Conservation (phyloP, 257 asterid genomes). For the Leonotis leonurus region DNA sequence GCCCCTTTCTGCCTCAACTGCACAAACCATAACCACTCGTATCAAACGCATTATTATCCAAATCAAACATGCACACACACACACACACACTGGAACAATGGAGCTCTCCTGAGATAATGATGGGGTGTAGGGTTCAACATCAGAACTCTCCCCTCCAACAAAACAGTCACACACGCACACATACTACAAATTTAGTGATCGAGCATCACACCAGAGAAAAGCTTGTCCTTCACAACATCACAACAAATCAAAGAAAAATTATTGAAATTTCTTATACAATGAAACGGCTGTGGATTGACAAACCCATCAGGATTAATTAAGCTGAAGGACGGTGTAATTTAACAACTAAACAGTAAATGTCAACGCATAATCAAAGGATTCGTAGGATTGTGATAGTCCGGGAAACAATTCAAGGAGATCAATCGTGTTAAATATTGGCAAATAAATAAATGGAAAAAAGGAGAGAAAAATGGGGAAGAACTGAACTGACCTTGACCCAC, state of each 20-base stretch:
- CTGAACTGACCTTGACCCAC: slow-evolving; percentile 43
- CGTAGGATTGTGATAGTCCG: not conserved
- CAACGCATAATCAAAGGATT: not conserved
- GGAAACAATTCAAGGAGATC: not conserved
- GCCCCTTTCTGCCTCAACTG: slow-evolving; percentile 71
- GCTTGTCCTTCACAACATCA: not conserved
- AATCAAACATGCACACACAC: not conserved
- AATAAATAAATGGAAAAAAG: not conserved
- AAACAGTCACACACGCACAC: not conserved
- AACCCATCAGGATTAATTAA: not conserved
- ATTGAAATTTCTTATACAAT: not conserved
- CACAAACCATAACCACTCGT: slow-evolving; percentile 10
- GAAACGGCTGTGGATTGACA: not conserved
- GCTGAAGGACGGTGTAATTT: not conserved
- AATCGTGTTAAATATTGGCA: not conserved
- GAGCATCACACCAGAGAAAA: not conserved
- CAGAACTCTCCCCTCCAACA: not conserved
- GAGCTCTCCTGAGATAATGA: not conserved
- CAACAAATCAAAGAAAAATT: not conserved
- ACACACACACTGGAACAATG: too few species aligned
- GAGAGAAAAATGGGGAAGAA: not conserved
- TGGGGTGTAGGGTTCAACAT: not conserved
- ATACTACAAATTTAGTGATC: too few species aligned
- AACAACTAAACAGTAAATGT: not conserved
- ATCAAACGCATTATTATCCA: not conserved